Base-by-base conservation (phyloP, 352 stramenopile genomes). In the Globisporangium radiosum region DNA sequence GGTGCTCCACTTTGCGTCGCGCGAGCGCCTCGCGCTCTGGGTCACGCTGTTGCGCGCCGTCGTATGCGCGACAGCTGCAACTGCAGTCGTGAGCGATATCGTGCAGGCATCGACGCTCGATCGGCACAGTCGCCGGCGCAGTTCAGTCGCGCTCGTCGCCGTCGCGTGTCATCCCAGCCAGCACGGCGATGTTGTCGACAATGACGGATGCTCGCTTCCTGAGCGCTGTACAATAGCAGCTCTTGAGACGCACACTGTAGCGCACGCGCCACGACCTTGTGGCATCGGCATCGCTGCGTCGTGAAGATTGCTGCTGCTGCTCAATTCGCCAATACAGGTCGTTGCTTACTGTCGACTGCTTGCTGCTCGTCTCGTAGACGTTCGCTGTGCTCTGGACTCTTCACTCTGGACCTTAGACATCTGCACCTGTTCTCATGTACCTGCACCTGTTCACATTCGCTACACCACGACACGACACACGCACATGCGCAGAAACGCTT, bases 1-100 rank as follows among this genome's bases (percentile, higher is more conserved):
- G 79, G 66, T 87, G 43, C 45, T 91, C 4, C 64, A 84, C 66
- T 91, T 88, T 36, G 51, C 72, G 15, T 82, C 75, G 0, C 57
- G 72, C 1, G 51, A 65, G 36, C 66, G 67, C 15, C 59, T 89
- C 10, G 49, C 67, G 47, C 57, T 53, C 6, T 91, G 78, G 81
- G 59, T 81, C 14, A 19, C 72, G 19, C 40, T 82, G 25, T 58
- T 91, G 9, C 63, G 64, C 4, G 57, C 62, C 0, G 70, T 88
- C 42, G 65, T 83, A 10, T 40, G 49, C 0, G 68, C 65, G 6
- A 85, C 73, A 3, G 60, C 60, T 6, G 73, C 66, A 36, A 37
- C 36, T 0, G 61, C 75, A 7, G 42, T 84, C 39, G 68, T 91
- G n/a, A 67, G 65, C 44, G 68, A 85, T 40, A 38, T 88, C 17